A percentile compares a stretch with the other conserved stretches of the same genome.
Conservation (phyloP, 768 basidiomycete species). For the Dendrothele bispora region DNA sequence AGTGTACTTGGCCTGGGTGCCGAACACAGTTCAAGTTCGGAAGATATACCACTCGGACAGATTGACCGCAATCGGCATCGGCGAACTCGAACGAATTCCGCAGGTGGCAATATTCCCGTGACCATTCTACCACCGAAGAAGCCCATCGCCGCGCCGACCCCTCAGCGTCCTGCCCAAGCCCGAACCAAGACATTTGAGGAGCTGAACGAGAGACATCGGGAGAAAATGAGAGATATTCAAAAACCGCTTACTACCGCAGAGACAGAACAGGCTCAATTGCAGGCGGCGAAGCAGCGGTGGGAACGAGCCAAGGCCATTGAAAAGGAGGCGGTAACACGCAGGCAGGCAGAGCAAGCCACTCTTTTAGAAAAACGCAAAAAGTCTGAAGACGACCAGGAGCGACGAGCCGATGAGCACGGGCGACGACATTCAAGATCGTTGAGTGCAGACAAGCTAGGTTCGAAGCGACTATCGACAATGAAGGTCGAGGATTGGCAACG, state of each 20-base stretch:
- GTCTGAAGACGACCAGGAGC: constrained; percentile 39
- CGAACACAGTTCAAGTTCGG: constrained; percentile 39
- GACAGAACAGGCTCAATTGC: constrained; percentile 73
- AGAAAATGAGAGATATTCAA: constrained; percentile 82
- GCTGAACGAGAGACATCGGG: constrained; percentile 79
- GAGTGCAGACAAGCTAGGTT: constrained; percentile 65
- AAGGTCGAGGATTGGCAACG: constrained; percentile 88
- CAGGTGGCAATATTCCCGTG: constrained; percentile 34
- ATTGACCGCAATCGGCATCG: constrained; percentile 25
- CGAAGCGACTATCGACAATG: constrained; percentile 68
- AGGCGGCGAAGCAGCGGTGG: constrained; percentile 80
- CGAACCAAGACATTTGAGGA: constrained; percentile 85
- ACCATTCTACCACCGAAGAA: constrained; percentile 51
- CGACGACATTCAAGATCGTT: constrained; percentile 49
- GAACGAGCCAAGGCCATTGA: constrained; percentile 74
- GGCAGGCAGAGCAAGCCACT: constrained; percentile 71
- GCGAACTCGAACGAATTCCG: constrained; percentile 27
- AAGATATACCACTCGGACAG: constrained; percentile 47
- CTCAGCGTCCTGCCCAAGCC: constrained; percentile 46
- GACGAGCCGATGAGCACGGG: constrained; percentile 32
- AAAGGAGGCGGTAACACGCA: constrained; percentile 68
- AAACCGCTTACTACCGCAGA: constrained; percentile 80
- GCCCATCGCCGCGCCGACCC: constrained; percentile 41
- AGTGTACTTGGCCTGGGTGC: constrained; percentile 53
- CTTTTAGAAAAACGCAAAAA: constrained; percentile 54